A percentile compares a stretch with the other conserved stretches of the same genome.
These are phyloP conservation scores for Globisporangium middletonii DNA, from an alignment of 352 stramenopile genomes.

Conservation along the genomic window DNA sequence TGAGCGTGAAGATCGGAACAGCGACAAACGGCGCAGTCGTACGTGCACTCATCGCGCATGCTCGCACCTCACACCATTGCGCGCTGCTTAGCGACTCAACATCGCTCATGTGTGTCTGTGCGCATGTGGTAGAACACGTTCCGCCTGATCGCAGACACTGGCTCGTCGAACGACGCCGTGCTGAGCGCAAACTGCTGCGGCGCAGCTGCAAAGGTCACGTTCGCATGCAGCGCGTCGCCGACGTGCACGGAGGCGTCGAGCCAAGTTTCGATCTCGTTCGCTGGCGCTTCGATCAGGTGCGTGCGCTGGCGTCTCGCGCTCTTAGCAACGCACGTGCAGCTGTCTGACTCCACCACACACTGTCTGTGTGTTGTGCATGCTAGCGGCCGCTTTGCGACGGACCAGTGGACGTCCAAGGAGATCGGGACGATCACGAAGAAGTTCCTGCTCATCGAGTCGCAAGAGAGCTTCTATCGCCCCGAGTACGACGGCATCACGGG, in stretches of 20 bases:
- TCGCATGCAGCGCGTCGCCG: slow-evolving; percentile 54
- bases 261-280: slow-evolving; percentile 39
- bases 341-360: background rate
- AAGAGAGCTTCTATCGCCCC: slow-evolving; percentile 67
- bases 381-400: slow-evolving; percentile 64
- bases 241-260: slow-evolving; percentile 34
- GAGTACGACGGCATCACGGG: slow-evolving; percentile 79
- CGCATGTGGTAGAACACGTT: slow-evolving; percentile 47
- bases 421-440: slow-evolving; percentile 50
- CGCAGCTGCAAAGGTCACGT: slow-evolving; percentile 35
- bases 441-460: slow-evolving; percentile 69
- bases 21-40: slow-evolving; percentile 11
- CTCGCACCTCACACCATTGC: no score
- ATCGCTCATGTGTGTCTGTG: background rate
- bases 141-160: slow-evolving; percentile 73
- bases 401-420: slow-evolving; percentile 55
- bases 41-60: slow-evolving; percentile 1
- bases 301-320: background rate
- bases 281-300: slow-evolving; percentile 49
- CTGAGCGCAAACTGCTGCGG: slow-evolving; percentile 59
- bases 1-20: slow-evolving; percentile 24
- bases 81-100: background rate
- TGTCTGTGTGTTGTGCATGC: background rate
- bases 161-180: slow-evolving; percentile 77
- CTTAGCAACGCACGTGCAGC: background rate